Conservation (phyloP, 345 rosid species). For the Orychophragmus violaceus region DNA sequence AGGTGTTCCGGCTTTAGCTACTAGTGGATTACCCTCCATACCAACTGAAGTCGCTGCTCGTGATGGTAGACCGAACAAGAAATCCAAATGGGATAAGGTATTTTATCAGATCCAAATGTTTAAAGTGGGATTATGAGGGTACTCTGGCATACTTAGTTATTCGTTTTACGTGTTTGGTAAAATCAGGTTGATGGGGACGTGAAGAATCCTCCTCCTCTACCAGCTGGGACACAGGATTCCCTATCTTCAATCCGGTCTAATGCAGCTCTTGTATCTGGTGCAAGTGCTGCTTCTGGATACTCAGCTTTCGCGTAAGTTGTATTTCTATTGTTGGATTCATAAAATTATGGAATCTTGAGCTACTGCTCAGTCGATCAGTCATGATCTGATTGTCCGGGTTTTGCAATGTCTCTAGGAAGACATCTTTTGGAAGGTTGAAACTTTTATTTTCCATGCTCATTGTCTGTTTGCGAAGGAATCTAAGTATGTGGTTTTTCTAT, state of each 20-base stretch:
- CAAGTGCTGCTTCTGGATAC: slow-evolving; percentile 84
- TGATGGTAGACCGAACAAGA: slow-evolving; percentile 77
- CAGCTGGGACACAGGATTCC: slow-evolving; percentile 19
- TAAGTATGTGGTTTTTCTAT: background rate
- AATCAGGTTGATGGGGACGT: slow-evolving; percentile 72
- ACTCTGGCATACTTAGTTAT: background rate
- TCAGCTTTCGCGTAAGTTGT: slow-evolving; percentile 72
- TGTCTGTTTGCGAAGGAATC: background rate
- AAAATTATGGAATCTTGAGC: background rate
- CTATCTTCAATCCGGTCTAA: slow-evolving; percentile 34
- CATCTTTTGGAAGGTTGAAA: background rate
- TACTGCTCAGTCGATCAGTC: background rate
- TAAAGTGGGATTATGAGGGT: background rate
- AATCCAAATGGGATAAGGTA: slow-evolving; percentile 94
- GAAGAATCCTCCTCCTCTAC: slow-evolving; percentile 49
- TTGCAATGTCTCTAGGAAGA: background rate
- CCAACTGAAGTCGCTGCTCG: too few species aligned
- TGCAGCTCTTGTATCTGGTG: slow-evolving; percentile 53
- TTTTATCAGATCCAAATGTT: background rate
- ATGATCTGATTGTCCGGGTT: too few species aligned
- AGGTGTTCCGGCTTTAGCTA: too few species aligned
- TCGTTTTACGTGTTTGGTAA: background rate
- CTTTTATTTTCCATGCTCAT: background rate
- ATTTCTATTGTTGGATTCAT: background rate
- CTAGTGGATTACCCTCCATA: slow-evolving; percentile 39